These are phyloP conservation scores for Ustilago lituana DNA, from an alignment of 1,284 basidiomycete genomes.

Conservation along the genomic window DNA sequence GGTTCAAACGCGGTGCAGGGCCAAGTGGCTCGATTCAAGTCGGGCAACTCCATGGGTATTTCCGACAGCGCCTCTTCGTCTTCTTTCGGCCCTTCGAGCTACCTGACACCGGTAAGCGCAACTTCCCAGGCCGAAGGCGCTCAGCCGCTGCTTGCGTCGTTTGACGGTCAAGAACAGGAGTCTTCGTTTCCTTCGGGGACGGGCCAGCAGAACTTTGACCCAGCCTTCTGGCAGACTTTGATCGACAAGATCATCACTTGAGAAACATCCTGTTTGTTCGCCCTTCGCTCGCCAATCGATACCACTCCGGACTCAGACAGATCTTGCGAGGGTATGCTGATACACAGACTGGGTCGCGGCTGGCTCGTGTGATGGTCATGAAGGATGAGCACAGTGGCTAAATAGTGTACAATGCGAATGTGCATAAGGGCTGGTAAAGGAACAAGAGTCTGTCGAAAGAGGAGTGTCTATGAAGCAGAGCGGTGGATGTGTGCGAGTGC, in stretches of 20 bases:
- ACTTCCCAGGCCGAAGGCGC: slow-evolving; percentile 8
- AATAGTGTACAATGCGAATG: slow-evolving; percentile 38
- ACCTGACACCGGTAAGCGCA: background rate
- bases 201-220: slow-evolving; percentile 35
- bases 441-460: background rate
- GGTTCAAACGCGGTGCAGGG: background rate
- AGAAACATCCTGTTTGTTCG: slow-evolving; percentile 5
- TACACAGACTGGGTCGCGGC: too few species aligned
- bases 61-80: background rate
- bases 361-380: too few species aligned
- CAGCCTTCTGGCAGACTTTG: slow-evolving; percentile 48
- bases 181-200: background rate
- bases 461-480: slow-evolving; percentile 28
- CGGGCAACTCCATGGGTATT: slow-evolving; percentile 2
- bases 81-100: slow-evolving; percentile 2
- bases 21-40: background rate
- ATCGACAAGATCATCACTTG: slow-evolving; percentile 56
- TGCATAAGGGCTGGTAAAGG: slow-evolving; percentile 1
- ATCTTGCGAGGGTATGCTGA: too few species aligned
- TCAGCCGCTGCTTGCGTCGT: slow-evolving; percentile 8
- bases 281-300: too few species aligned
- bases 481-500: slow-evolving; percentile 17
- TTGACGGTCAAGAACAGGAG: slow-evolving; percentile 16
- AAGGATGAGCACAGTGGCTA: slow-evolving; percentile 13
- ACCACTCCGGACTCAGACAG: too few species aligned